Evolutionary conservation across 352 stramenopile species (phyloP).

Genomic region (Phytophthora macrochlamydospora): DNA sequence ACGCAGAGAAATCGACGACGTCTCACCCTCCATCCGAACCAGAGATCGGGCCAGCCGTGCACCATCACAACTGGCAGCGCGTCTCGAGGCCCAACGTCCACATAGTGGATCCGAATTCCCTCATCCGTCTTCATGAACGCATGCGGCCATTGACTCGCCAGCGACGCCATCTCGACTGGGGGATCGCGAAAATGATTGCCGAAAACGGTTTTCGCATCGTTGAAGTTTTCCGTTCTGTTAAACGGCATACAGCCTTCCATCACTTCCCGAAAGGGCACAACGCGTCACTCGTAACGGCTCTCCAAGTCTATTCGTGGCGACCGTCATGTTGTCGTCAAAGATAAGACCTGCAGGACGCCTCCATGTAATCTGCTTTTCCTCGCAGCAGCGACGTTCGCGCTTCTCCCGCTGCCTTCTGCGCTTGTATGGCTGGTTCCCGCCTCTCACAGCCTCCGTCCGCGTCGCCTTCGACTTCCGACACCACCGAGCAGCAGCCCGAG

Average conservation of each 20-base stretch:
- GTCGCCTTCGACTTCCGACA: neutral
- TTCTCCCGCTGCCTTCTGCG: slow-evolving; percentile 1
- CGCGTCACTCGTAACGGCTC: too few relatives aligned
- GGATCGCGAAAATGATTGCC: neutral
- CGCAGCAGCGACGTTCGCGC: neutral
- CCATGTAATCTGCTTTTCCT: too few relatives aligned
- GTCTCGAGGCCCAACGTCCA: slow-evolving; percentile 58
- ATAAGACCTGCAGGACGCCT: too few relatives aligned
- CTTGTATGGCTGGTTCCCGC: slow-evolving; percentile 30
- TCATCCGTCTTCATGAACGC: slow-evolving; percentile 17
- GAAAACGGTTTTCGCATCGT: neutral
- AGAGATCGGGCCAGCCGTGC: slow-evolving; percentile 78
- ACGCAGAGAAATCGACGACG: too few relatives aligned
- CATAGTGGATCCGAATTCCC: slow-evolving; percentile 58
- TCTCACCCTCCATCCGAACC: slow-evolving; percentile 63
- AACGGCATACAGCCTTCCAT: too few relatives aligned
- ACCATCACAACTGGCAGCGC: slow-evolving; percentile 62
- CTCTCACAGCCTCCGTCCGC: slow-evolving; percentile 9
- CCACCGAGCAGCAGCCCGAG: slow-evolving; percentile 16
- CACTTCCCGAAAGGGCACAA: too few relatives aligned
- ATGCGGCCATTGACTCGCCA: slow-evolving; percentile 7
- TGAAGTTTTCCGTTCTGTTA: neutral
- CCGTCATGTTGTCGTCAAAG: too few relatives aligned
- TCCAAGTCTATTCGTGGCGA: too few relatives aligned
- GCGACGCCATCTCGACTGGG: slow-evolving; percentile 15